Conservation (phyloP, 2,329 filamentous ascomycete species). For the Aspergillus quadricinctus region DNA sequence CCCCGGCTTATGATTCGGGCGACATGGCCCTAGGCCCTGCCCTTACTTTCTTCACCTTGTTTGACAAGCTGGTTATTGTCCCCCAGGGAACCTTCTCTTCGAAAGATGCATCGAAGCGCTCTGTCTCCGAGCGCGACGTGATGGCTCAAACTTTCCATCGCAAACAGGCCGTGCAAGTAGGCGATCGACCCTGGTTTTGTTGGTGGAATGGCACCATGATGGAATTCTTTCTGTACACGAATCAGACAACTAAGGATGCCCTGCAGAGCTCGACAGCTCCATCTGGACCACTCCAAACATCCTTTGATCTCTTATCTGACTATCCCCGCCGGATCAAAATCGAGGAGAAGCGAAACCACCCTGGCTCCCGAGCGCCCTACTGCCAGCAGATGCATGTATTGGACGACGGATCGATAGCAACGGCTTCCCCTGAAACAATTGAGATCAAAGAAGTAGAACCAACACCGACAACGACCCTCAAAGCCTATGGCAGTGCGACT, state of each 20-base stretch:
- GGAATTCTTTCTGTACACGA: slow-evolving; percentile 63
- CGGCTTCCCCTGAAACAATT: slow-evolving; percentile 25
- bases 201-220: slow-evolving; percentile 65
- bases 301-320: slow-evolving; percentile 13
- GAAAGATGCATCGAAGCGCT: slow-evolving; percentile 26
- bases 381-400: slow-evolving; percentile 63
- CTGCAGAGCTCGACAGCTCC: slow-evolving; percentile 13
- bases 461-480: slow-evolving; percentile 32
- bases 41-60: slow-evolving; percentile 58
- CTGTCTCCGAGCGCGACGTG: slow-evolving; percentile 20
- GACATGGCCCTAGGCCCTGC: slow-evolving; percentile 56
- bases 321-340: slow-evolving; percentile 61
- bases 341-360: slow-evolving; percentile 56
- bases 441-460: slow-evolving; percentile 33
- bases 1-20: slow-evolving; percentile 55
- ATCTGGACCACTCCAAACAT: slow-evolving; percentile 14
- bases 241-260: slow-evolving; percentile 42
- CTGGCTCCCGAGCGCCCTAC: slow-evolving; percentile 47
- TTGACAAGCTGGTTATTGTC: slow-evolving; percentile 61
- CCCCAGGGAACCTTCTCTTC: slow-evolving; percentile 34
- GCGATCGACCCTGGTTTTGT: slow-evolving; percentile 65
- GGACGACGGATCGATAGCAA: slow-evolving; percentile 43
- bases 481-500: slow-evolving; percentile 18
- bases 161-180: slow-evolving; percentile 45
- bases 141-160: slow-evolving; percentile 25